phyloP scores from a whole-genome alignment of 1,139 yeast species.

The Geotrichum restrictum region DNA sequence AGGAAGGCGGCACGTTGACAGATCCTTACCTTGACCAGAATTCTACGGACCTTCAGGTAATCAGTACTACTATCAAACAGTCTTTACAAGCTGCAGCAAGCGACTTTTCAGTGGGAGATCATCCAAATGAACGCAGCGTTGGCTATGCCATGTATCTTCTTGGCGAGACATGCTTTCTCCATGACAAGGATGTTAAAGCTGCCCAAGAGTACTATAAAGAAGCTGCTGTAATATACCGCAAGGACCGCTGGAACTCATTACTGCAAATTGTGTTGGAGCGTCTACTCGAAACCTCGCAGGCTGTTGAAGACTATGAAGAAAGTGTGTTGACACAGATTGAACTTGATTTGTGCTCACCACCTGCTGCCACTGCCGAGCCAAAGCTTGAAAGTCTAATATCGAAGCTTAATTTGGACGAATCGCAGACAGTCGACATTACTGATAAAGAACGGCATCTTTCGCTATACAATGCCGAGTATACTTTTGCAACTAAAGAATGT shows the following conservation, averaged over 20 bases:
- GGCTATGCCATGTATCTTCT: constrained; percentile 38
- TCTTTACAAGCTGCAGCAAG: constrained; percentile 28
- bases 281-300: constrained; percentile 24
- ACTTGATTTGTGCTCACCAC: constrained; percentile 6
- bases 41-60: constrained; percentile 27
- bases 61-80: constrained; percentile 30
- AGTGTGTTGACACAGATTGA: constrained; percentile 26
- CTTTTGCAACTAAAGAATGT: constrained; percentile 27
- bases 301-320: constrained; percentile 19
- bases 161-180: constrained; percentile 34
- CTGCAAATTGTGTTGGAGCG: constrained; percentile 25
- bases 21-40: constrained; percentile 25
- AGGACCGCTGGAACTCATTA: constrained; percentile 31
- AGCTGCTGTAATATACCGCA: constrained; percentile 30
- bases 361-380: neutral
- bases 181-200: constrained; percentile 37
- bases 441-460: constrained; percentile 1
- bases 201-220: constrained; percentile 38
- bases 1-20: constrained; percentile 21
- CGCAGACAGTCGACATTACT: neutral
- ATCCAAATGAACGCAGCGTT: constrained; percentile 41
- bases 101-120: constrained; percentile 29
- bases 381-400: neutral
- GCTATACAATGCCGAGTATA: constrained; percentile 24
- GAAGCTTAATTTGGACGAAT: neutral